Percentiles rank a stretch among this genome's conserved stretches.
phyloP scores from a whole-genome alignment of 345 rosid genomes.

The Eucalyptus rudis region DNA sequence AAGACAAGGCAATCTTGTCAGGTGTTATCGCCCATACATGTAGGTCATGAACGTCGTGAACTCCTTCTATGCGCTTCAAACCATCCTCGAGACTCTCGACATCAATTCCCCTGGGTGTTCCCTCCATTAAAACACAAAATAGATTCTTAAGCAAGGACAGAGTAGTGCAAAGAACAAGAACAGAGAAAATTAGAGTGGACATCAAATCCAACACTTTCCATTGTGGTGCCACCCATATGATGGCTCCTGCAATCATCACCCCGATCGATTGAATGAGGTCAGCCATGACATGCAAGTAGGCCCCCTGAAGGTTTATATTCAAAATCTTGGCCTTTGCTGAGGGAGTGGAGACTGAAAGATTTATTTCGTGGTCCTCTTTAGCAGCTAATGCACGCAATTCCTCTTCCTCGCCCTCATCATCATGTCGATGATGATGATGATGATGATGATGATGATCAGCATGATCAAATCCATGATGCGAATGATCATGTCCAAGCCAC shows the following conservation, averaged over 20 bases:
- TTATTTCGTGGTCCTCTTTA: constrained; percentile 11
- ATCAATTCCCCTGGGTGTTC: constrained; percentile 44
- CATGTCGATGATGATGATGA: constrained; percentile 2
- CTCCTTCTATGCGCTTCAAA: constrained; percentile 37
- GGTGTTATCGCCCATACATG: constrained; percentile 76
- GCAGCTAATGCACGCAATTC: constrained; percentile 1
- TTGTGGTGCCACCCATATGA: constrained; percentile 51
- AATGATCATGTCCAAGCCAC: constrained; percentile 72
- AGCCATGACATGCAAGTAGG: constrained; percentile 57
- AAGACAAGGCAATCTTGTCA: constrained; percentile 53
- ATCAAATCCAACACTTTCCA: constrained; percentile 65
- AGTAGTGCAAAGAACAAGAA: constrained; percentile 40
- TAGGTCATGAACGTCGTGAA: constrained; percentile 45
- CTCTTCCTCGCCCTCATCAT: constrained; percentile 2
- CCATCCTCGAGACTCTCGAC: constrained; percentile 28
- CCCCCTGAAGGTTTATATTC: constrained; percentile 82
- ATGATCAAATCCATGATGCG: constrained; percentile 7
- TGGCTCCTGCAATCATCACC: constrained; percentile 66
- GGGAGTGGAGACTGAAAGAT: constrained; percentile 4
- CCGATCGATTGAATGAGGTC: constrained; percentile 77
- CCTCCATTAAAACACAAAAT: constrained; percentile 52
- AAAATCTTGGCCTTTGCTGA: constrained; percentile 6
- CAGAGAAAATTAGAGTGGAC: constrained; percentile 57
- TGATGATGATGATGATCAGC: constrained; percentile 1
- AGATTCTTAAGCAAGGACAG: constrained; percentile 49